These are phyloP conservation scores for Tremellales sp. DNA, from an alignment of 1,284 basidiomycete species.

Conservation along the genomic window DNA sequence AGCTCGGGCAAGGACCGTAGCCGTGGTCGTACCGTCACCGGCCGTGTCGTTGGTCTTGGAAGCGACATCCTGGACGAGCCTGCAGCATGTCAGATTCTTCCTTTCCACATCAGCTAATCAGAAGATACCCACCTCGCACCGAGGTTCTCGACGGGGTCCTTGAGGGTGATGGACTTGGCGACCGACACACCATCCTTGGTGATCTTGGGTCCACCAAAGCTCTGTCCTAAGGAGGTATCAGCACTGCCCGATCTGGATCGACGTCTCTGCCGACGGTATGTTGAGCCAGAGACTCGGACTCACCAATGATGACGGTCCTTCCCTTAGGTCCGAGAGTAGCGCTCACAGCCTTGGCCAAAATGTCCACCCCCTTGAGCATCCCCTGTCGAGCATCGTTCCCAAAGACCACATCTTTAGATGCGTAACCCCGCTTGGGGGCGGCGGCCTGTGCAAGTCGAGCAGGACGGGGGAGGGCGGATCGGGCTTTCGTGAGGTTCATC, in stretches of 20 bases:
- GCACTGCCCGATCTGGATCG: not conserved
- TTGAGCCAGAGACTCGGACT: slow-evolving; percentile 7
- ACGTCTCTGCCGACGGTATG: not conserved
- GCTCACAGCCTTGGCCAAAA: slow-evolving; percentile 90
- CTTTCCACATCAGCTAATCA: not conserved
- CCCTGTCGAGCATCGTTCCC: slow-evolving; percentile 90
- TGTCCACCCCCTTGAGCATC: slow-evolving; percentile 93
- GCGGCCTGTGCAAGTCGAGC: slow-evolving; percentile 51
- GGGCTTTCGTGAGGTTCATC: slow-evolving; percentile 31
- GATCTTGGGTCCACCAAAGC: slow-evolving; percentile 95
- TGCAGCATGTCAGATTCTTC: slow-evolving; percentile 41
- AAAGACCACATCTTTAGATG: slow-evolving; percentile 93
- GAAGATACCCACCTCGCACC: slow-evolving; percentile 73
- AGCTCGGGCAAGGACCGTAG: slow-evolving; percentile 91
- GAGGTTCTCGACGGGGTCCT: slow-evolving; percentile 99
- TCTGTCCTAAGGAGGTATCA: slow-evolving; percentile 57
- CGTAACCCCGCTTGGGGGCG: slow-evolving; percentile 56
- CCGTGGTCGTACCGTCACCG: slow-evolving; percentile 97
- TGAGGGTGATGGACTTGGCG: slow-evolving; percentile 86
- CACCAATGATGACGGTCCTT: slow-evolving; percentile 96
- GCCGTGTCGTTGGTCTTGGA: slow-evolving; percentile 96
- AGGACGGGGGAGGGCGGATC: slow-evolving; percentile 50
- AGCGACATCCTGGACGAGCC: slow-evolving; percentile 91
- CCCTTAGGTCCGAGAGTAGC: slow-evolving; percentile 97
- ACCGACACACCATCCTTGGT: slow-evolving; percentile 99